Evolutionary conservation across 495 filamentous ascomycete genomes (phyloP).

Genomic region (Astrocystis sublimbata): DNA sequence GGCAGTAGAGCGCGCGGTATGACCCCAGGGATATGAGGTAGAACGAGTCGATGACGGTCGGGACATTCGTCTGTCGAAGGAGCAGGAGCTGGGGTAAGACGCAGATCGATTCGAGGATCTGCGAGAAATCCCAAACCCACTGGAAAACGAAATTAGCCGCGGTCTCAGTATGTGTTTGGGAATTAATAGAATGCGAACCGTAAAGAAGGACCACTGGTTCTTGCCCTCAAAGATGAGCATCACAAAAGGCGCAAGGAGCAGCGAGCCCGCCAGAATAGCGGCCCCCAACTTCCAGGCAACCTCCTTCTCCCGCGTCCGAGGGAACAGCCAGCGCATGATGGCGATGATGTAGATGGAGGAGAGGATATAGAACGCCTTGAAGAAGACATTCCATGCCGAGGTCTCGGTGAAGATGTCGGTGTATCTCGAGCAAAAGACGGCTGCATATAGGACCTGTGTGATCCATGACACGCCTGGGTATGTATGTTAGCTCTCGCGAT

Average conservation of each 20-base stretch:
- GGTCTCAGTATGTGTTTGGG: neutral
- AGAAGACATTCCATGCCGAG: slow-evolving; percentile 64
- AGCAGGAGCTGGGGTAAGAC: slow-evolving; percentile 90
- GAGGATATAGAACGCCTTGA: slow-evolving; percentile 85
- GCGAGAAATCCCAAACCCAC: slow-evolving; percentile 81
- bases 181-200: slow-evolving; percentile 47
- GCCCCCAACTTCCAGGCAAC: slow-evolving; percentile 84
- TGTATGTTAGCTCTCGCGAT: slow-evolving; percentile 22
- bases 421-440: slow-evolving; percentile 87
- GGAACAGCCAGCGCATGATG: slow-evolving; percentile 82
- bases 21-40: slow-evolving; percentile 87
- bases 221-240: slow-evolving; percentile 61
- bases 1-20: slow-evolving; percentile 86
- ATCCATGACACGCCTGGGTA: slow-evolving; percentile 85
- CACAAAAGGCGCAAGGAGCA: slow-evolving; percentile 64
- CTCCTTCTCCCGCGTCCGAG: slow-evolving; percentile 86
- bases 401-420: slow-evolving; percentile 68
- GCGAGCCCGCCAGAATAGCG: slow-evolving; percentile 59
- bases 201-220: slow-evolving; percentile 47
- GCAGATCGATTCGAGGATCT: slow-evolving; percentile 86
- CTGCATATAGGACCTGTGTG: slow-evolving; percentile 82
- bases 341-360: slow-evolving; percentile 85
- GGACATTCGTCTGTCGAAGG: slow-evolving; percentile 89
- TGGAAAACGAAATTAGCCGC: slow-evolving; percentile 36
- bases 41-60: slow-evolving; percentile 93